These are phyloP conservation scores for Neurospora sp. DNA, from an alignment of 495 filamentous ascomycete genomes.

Conservation along the genomic window DNA sequence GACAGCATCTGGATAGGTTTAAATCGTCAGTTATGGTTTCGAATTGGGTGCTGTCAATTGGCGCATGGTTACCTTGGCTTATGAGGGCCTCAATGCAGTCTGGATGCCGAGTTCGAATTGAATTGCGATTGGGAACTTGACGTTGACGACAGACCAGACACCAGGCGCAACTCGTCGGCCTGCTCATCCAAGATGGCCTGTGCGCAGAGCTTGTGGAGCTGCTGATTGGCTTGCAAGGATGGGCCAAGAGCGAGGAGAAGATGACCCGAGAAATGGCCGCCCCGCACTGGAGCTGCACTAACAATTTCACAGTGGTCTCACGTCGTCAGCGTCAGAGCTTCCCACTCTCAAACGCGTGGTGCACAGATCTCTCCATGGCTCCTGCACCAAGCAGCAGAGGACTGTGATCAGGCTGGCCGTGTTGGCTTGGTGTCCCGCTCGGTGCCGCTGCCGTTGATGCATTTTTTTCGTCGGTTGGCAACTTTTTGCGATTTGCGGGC, in stretches of 20 bases:
- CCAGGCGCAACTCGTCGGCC: neutral
- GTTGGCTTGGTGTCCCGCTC: neutral
- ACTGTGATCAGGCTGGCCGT: neutral
- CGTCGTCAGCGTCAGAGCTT: neutral
- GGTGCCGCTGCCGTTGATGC: constrained; percentile 10
- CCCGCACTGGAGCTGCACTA: neutral
- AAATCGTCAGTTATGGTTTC: neutral
- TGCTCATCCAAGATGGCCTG: neutral
- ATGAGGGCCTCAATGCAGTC: constrained; percentile 19
- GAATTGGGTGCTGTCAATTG: neutral
- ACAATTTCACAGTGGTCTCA: neutral
- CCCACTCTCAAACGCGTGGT: neutral
- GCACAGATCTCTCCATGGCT: neutral
- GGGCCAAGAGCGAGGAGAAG: neutral
- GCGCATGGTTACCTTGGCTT: constrained; percentile 14
- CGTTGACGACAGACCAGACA: constrained; percentile 11
- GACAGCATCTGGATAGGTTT: constrained; percentile 46
- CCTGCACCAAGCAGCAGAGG: constrained; percentile 4
- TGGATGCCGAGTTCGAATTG: constrained; percentile 9
- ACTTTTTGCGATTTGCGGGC: constrained; percentile 38
- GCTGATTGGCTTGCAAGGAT: constrained; percentile 16
- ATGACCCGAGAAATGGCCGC: neutral
- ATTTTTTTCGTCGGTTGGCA: constrained; percentile 26
- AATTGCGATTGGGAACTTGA: constrained; percentile 6
- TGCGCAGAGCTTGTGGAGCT: neutral